A percentile compares a stretch with the other conserved stretches of the same genome.
Conservation (phyloP, 2,329 filamentous ascomycete species). For the Fusarium sambucinum region DNA sequence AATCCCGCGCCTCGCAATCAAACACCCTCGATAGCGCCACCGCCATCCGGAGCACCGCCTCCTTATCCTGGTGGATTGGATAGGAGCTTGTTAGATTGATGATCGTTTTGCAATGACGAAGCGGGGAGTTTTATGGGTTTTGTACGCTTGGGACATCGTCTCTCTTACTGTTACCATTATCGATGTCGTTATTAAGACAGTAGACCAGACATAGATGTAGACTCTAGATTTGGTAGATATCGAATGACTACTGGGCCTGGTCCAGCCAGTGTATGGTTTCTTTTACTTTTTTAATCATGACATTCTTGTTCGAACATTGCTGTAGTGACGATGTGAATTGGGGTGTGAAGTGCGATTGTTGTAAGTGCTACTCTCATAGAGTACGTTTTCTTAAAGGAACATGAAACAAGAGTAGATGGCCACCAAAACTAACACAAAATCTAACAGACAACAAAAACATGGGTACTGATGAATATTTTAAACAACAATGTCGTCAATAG, state of each 20-base stretch:
- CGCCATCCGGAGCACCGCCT: conserved; percentile 43
- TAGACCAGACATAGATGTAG: conserved; percentile 18
- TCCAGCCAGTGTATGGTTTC: neutral
- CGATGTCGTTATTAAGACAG: neutral
- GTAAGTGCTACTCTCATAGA: neutral
- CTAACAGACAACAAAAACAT: too few species aligned
- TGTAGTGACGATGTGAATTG: too few species aligned
- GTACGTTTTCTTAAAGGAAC: neutral
- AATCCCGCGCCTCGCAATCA: conserved; percentile 16
- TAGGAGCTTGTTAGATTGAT: conserved; percentile 45
- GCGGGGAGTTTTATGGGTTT: conserved; percentile 36
- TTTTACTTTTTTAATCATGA: accelerated
- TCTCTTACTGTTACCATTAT: conserved; percentile 4
- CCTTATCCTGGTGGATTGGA: conserved; percentile 16
- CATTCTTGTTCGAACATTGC: neutral
- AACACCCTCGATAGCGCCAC: conserved; percentile 19
- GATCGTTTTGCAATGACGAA: conserved; percentile 19
- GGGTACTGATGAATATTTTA: neutral
- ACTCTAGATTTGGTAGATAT: conserved; percentile 29
- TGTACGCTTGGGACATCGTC: conserved; percentile 11
- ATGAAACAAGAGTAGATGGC: too few species aligned
- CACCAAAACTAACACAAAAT: too few species aligned
- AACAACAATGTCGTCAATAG: neutral
- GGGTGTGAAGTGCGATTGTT: too few species aligned
- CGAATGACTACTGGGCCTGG: neutral